phyloP scores from a whole-genome alignment of 805 yeast genomes.

The Cyberlindnera sargentensis region DNA sequence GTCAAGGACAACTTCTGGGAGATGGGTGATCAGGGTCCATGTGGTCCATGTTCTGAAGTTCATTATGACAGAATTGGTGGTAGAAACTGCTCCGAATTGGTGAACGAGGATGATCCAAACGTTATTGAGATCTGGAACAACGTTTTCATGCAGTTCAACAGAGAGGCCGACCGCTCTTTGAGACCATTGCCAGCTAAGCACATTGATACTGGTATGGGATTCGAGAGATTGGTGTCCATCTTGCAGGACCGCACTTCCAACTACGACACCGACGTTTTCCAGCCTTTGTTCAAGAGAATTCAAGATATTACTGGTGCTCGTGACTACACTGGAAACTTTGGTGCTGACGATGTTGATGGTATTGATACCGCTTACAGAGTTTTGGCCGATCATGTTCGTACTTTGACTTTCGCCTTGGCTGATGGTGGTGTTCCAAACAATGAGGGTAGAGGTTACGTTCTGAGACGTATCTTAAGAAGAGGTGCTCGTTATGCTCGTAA shows the following conservation, averaged over 20 bases:
- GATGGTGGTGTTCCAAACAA: constrained; percentile 99
- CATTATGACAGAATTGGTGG: constrained; percentile 99
- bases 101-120: constrained; percentile 95
- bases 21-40: constrained; percentile 99
- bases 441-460: constrained; percentile 97
- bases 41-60: constrained; percentile 98
- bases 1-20: constrained; percentile 97
- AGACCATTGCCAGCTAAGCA: constrained; percentile 88
- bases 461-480: constrained; percentile 95
- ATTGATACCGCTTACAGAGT: constrained; percentile 98
- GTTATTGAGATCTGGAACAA: constrained; percentile 97
- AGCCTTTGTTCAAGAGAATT: constrained; percentile 78
- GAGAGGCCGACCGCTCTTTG: constrained; percentile 81
- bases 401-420: constrained; percentile 89
- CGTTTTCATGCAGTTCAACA: constrained; percentile 94
- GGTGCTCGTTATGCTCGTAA: constrained; percentile 97
- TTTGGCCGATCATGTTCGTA: constrained; percentile 96
- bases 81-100: constrained; percentile 86
- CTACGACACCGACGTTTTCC: constrained; percentile 95
- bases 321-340: constrained; percentile 88
- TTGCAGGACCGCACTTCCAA: constrained; percentile 88
- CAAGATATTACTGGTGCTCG: constrained; percentile 92
- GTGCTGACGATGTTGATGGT: constrained; percentile 88
- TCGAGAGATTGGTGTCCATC: constrained; percentile 92
- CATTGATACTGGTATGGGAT: constrained; percentile 98